Evolutionary conservation across 331 rosid species (phyloP).

Genomic region (Quercus phellos): DNA sequence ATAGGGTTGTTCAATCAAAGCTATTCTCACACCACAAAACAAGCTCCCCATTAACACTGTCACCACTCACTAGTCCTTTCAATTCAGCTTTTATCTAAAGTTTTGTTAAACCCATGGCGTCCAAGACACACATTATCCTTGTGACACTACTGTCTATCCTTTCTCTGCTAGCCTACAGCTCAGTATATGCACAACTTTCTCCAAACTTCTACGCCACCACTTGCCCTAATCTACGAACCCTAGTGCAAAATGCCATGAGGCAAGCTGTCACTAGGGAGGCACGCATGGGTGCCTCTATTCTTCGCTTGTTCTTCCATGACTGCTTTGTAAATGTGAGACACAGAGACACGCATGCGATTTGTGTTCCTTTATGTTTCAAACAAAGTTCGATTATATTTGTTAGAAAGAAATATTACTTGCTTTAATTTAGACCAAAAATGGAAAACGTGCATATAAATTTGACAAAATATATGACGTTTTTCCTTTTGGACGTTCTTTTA

Average conservation of each 20-base stretch:
- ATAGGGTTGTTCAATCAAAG: no score
- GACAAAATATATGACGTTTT: no score
- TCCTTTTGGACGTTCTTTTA: no score
- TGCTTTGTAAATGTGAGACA: conserved; percentile 64
- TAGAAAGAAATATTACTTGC: no score
- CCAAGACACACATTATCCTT: conserved; percentile 2
- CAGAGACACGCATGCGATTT: no score
- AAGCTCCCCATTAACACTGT: neutral
- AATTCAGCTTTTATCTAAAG: neutral
- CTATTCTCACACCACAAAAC: no score
- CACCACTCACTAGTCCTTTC: neutral
- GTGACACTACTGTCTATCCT: conserved; percentile 21
- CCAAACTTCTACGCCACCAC: conserved; percentile 42
- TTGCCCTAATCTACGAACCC: conserved; percentile 51
- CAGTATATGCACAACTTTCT: conserved; percentile 57
- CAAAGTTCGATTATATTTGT: no score
- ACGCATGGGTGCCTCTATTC: conserved; percentile 68
- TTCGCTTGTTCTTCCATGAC: conserved; percentile 88
- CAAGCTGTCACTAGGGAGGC: conserved; percentile 41
- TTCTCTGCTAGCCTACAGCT: conserved; percentile 22
- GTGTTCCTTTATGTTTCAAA: no score
- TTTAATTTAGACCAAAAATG: no score
- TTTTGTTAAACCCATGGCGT: conserved; percentile 21
- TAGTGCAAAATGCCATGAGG: conserved; percentile 43
- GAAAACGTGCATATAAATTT: no score